phyloP scores from a whole-genome alignment of 345 rosid genomes.

The Salix exigua region DNA sequence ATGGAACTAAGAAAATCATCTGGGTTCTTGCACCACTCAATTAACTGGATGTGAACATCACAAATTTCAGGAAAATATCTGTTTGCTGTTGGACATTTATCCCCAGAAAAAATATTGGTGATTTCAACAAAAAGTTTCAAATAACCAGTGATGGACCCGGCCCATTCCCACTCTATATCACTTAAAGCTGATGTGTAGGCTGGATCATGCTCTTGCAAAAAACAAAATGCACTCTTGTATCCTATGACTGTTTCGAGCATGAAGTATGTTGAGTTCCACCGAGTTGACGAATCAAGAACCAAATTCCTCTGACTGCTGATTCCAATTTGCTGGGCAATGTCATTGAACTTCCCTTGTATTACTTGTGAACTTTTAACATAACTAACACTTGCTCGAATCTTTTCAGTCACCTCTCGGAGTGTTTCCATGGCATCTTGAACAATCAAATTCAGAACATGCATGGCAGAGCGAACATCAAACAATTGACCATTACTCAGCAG shows the following conservation, averaged over 20 bases:
- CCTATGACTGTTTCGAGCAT: constrained; percentile 80
- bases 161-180: constrained; percentile 81
- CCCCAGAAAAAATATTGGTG: constrained; percentile 47
- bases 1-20: constrained; percentile 62
- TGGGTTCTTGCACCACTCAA: constrained; percentile 83
- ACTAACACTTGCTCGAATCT: constrained; percentile 67
- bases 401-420: constrained; percentile 54
- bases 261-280: constrained; percentile 69
- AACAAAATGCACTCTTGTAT: constrained; percentile 56
- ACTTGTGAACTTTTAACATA: constrained; percentile 74
- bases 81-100: constrained; percentile 72
- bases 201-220: constrained; percentile 61
- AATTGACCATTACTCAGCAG: constrained; percentile 56
- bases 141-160: constrained; percentile 50
- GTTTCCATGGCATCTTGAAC: constrained; percentile 71
- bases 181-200: constrained; percentile 48
- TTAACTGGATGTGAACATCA: constrained; percentile 73
- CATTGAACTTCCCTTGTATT: constrained; percentile 59
- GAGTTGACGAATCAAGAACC: constrained; percentile 53
- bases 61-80: constrained; percentile 83
- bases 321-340: constrained; percentile 64
- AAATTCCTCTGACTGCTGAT: constrained; percentile 50
- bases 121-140: constrained; percentile 63
- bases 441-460: constrained; percentile 55
- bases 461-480: constrained; percentile 68